Base-by-base conservation (phyloP, 2,329 filamentous ascomycete species). In the Ceratocystis eucalypticola region DNA sequence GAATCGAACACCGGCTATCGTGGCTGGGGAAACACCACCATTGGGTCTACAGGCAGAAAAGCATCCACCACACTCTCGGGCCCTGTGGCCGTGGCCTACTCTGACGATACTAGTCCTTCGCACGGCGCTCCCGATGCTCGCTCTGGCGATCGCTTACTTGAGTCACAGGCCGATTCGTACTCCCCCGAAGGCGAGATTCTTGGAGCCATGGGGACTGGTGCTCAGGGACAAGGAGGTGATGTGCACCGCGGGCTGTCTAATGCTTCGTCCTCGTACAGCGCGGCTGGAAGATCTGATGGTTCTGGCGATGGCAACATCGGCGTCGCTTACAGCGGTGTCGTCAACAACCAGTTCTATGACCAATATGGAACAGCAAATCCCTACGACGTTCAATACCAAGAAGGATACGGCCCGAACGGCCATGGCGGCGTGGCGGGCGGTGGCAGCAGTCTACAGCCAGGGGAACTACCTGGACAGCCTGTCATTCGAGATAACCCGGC, bases 201-300 rank as follows among this genome's bases (percentile, higher is more conserved):
- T 46, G 91, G 88, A 64, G 89, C 87, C 53, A 87, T 96, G 77
- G 91, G 90, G 2, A 87, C 88, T 75, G 81, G 84, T 64, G 80
- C 77, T 62, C 61, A 45, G 15, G 55, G 33, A 22, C 41, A 64
- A 5, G 74, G 75, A 25, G 79, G 77, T 30, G 89, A 90, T 70
- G 88, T 97, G 45, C 89, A 88, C 70, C 88, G 94, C 65, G 94
- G 94, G 1, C 87, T 91, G 1, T 97, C 93, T 5, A 97, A 97
- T 73, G 94, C 94, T 5, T 99, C 94, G 0, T 97, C 94, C 0
- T 92, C 90, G 1, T 99, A 97, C 77, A 96, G 92, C 70, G 88
- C 87, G 12, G 88, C 85, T 6, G 86, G 85, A 57, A 84, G 84
- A 68, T 96, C 93, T 0, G 86, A 88, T 67, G 83, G 81, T 8